Evolutionary conservation across 768 basidiomycete species (phyloP), one percentile per base, ranked within the genome.

Genomic region (Leccinum broughii): DNA sequence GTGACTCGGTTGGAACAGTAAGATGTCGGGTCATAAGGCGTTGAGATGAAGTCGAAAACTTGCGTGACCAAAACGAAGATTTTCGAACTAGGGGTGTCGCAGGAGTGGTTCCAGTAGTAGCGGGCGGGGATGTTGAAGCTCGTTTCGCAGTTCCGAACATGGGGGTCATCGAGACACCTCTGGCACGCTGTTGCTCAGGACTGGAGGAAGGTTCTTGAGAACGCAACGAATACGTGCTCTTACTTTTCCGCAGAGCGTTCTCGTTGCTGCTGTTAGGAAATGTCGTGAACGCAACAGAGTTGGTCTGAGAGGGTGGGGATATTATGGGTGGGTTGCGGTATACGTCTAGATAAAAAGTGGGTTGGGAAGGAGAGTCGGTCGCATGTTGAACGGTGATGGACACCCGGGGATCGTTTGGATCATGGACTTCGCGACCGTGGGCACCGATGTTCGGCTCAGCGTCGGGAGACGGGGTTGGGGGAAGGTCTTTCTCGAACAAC

Each of bases 51-150:
- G 78, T 83, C 49, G 64, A 63, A 17, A 70, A 79, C 73, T 78
- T 85, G 60, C 83, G 81, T 51, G 75, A 77, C 88, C 88, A 90
- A 66, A 90, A 89, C 6, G 89, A 90, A 10, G 84, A 67, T 69
- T 84, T 85, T 54, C 87, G 83, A 11, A 80, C 73, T 34, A 87
- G 62, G 4, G 77, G 66, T 44, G 79, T 82, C 7, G 79, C 70
- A 20, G 73, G 59, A 41, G 69, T 37, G 24, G 61, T 37, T 28
- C 55, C 62, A 30, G 64, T 44, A 63, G 71, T 61, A 61, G 64
- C 44, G 72, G 75, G 37, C 39, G 61, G 55, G 11, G 55, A 71
- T 50, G 79, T 78, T 55, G 78, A 78, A n/a, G 74, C 77, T 26
- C 76, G 78, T 65, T 85, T 85, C 11, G 69, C 56, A 26, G 81